Evolutionary conservation across 371 early-diverging fungal genomes (phyloP), one percentile per base, ranked within the genome.

Genomic region (Saksenaea vasiformis): DNA sequence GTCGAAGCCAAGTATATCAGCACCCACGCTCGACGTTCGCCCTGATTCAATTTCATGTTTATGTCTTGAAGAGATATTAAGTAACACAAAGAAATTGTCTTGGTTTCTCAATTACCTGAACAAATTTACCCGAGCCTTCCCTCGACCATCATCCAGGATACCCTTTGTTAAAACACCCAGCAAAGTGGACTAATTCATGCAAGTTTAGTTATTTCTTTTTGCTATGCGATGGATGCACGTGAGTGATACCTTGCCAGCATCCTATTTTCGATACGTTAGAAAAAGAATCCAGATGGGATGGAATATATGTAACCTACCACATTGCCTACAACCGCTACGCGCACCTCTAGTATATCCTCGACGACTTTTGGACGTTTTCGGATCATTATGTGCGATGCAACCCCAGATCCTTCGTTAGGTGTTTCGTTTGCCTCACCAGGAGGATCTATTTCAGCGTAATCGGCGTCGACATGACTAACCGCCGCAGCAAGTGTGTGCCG

Each of bases 21-120:
- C 82, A 5, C 96, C 95, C 0, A 96, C 92, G n/a, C 93, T 93
- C 2, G 91, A 91, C 13, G 96, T 96, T 43, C 97, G 78, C 11
- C 96, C 97, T 1, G 90, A 88, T 61, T 95, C 94, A n/a, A 94
- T 80, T 66, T 96, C 97, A 69, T 96, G 97, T 78, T 93, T 92
- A 72, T 95, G 95, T n/a, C 87, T 82, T 61, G 4, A 28, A 17
- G 8, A 38, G 14, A 24, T 38, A 61, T 28, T 13, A 37, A 39
- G 17, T 14, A 60, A 53, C 11, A 39, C 14, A 47, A 13, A 44
- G 43, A 15, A 22, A 57, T 0, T 19, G 22, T 1, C 11, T 9
- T 14, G 19, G 10, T 38, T 41, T 41, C 22, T 22, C 22, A 0
- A 64, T 39, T 71, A 82, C 82, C 87, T 74, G 71, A 96, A 95